Percentiles rank a stretch among this genome's conserved stretches.
Evolutionary conservation across 495 filamentous ascomycete species (phyloP).

Genomic region (Aspergillus baeticus): DNA sequence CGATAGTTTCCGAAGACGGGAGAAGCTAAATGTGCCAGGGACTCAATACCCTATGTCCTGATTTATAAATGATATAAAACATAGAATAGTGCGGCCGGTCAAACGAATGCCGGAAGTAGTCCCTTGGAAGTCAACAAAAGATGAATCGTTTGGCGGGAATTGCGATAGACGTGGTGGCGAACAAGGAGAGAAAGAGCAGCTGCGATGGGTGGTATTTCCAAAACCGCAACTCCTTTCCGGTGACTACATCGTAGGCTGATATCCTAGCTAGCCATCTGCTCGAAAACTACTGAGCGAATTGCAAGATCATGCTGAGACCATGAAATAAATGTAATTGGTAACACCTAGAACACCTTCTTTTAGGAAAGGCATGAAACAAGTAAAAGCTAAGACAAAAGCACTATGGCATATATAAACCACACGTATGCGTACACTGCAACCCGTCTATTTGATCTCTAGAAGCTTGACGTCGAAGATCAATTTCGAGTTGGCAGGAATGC

Average conservation of each 20-base stretch:
- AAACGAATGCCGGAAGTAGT: not conserved
- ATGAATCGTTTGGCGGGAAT: too few species aligned
- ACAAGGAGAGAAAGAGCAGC: not conserved
- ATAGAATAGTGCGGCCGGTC: not conserved
- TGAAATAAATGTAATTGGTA: not conserved
- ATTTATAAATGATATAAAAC: not conserved
- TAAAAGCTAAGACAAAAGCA: constrained; percentile 21
- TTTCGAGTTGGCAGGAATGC: constrained; percentile 86
- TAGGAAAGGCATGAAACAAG: constrained; percentile 19
- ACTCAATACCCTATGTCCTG: not conserved
- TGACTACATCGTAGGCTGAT: not conserved
- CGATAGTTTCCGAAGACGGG: not conserved
- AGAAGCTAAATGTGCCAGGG: not conserved
- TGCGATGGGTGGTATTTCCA: not conserved
- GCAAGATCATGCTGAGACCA: not conserved
- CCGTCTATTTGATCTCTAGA: constrained; percentile 60
- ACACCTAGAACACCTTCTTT: constrained; percentile 36
- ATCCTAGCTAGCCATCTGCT: too few species aligned
- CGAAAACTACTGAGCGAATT: not conserved
- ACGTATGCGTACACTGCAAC: constrained; percentile 2
- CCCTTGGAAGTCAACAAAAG: not conserved
- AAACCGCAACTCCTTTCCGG: not conserved
- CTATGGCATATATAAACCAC: constrained; percentile 2
- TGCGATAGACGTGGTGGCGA: not conserved
- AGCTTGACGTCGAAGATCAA: constrained; percentile 93